Evolutionary conservation across 1,284 basidiomycete genomes (phyloP).

Genomic region (Pseudozyma tsukubaensis): DNA sequence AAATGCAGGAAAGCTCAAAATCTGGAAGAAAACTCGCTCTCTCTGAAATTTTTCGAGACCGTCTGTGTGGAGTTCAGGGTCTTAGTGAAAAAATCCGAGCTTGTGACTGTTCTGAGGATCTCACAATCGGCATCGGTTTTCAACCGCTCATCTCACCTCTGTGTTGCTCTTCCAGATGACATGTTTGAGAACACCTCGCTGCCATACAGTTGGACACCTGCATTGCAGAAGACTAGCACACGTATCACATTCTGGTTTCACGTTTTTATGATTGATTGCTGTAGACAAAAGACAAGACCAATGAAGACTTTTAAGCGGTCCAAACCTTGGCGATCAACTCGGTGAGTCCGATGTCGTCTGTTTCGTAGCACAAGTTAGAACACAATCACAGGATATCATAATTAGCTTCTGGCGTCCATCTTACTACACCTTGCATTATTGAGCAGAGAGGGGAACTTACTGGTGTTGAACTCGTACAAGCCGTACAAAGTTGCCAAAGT

Average conservation of each 20-base stretch:
- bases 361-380: neutral
- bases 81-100: neutral
- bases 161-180: no score
- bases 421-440: neutral
- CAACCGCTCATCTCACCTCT: no score
- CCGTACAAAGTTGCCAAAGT: conserved; percentile 90
- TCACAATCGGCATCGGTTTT: neutral
- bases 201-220: neutral
- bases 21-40: conserved; percentile 24
- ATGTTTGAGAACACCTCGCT: no score
- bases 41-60: conserved; percentile 27
- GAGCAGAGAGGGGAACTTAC: conserved; percentile 33
- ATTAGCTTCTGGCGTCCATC: conserved; percentile 7
- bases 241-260: neutral
- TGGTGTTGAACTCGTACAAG: conserved; percentile 75
- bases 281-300: neutral
- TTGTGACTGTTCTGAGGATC: neutral
- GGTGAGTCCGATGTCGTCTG: conserved; percentile 85
- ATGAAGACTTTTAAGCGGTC: conserved; percentile 72
- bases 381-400: conserved; percentile 1
- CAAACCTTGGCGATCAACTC: conserved; percentile 78
- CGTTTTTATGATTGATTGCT: conserved; percentile 13
- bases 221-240: neutral
- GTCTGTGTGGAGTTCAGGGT: conserved; percentile 49
- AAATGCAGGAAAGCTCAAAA: conserved; percentile 7